A percentile compares a stretch with the other conserved stretches of the same genome.
Evolutionary conservation across 179 eudicot genomes (phyloP).

Genomic region (Camellia oleifera): DNA sequence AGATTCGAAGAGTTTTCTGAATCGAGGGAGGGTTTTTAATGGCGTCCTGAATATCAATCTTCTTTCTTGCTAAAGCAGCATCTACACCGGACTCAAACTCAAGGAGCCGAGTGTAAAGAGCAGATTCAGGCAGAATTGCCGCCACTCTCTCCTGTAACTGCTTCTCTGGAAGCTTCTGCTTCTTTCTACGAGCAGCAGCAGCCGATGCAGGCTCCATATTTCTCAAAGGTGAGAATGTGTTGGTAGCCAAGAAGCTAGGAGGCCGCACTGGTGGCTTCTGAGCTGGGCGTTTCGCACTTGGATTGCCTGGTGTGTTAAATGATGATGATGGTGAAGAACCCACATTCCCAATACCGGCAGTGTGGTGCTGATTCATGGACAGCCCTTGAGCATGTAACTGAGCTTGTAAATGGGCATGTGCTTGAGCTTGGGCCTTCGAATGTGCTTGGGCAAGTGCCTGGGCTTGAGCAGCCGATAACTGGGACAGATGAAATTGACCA

Average conservation of each 20-base stretch:
- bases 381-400: conserved; percentile 66
- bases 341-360: conserved; percentile 43
- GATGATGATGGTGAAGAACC: conserved; percentile 49
- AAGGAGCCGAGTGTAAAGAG: conserved; percentile 89
- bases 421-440: conserved; percentile 27
- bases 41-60: conserved; percentile 87
- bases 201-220: conserved; percentile 71
- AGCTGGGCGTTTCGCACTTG: conserved; percentile 40
- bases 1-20: conserved; percentile 87
- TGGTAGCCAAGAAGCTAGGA: conserved; percentile 41
- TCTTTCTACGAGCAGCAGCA: conserved; percentile 78
- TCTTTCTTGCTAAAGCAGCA: conserved; percentile 78
- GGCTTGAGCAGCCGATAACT: conserved; percentile 46
- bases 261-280: conserved; percentile 79
- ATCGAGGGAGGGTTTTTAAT: conserved; percentile 74
- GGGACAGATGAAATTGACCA: conserved; percentile 60
- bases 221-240: conserved; percentile 57
- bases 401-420: neutral
- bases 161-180: conserved; percentile 81
- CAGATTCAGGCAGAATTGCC: conserved; percentile 83
- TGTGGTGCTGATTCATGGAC: conserved; percentile 38
- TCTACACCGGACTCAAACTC: conserved; percentile 96
- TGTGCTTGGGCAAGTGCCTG: conserved; percentile 48
- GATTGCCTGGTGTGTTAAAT: conserved; percentile 41
- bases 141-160: conserved; percentile 73